phyloP scores from a whole-genome alignment of 768 basidiomycete species.

The Leccinum arenicola region DNA sequence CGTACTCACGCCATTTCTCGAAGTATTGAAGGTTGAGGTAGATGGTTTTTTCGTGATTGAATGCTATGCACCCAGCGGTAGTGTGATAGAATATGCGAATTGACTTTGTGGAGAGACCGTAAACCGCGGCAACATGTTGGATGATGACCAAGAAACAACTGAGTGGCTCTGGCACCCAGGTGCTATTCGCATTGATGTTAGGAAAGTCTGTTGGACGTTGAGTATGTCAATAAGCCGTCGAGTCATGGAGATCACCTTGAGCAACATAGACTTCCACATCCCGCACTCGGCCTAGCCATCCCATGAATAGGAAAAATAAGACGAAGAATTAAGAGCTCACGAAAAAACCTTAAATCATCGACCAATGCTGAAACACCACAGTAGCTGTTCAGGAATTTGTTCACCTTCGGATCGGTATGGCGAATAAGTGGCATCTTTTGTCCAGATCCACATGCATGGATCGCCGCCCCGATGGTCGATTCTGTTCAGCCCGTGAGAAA shows the following conservation, averaged over 20 bases:
- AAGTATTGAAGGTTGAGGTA: slow-evolving; percentile 88
- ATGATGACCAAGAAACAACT: slow-evolving; percentile 70
- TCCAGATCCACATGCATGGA: background rate
- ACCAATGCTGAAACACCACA: slow-evolving; percentile 66
- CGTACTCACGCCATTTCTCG: slow-evolving; percentile 73
- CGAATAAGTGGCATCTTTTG: slow-evolving; percentile 27
- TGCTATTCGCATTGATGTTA: slow-evolving; percentile 44
- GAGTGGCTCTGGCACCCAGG: slow-evolving; percentile 48
- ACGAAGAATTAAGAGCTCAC: background rate
- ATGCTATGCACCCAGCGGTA: slow-evolving; percentile 75
- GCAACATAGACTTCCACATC: slow-evolving; percentile 56
- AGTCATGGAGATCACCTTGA: slow-evolving; percentile 40
- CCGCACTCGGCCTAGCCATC: slow-evolving; percentile 47
- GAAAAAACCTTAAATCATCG: slow-evolving; percentile 47
- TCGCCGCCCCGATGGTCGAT: background rate
- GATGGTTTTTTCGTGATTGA: slow-evolving; percentile 81
- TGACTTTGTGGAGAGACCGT: slow-evolving; percentile 64
- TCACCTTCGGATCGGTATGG: slow-evolving; percentile 59
- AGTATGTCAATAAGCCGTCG: background rate
- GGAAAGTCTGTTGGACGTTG: slow-evolving; percentile 45
- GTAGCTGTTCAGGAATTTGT: slow-evolving; percentile 67
- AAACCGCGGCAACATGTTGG: slow-evolving; percentile 58
- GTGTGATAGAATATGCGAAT: slow-evolving; percentile 64
- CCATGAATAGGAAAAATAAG: background rate
- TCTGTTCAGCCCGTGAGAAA: background rate